These are phyloP conservation scores for Capsicum pubescens DNA, from an alignment of 257 asterid species.

Conservation along the genomic window DNA sequence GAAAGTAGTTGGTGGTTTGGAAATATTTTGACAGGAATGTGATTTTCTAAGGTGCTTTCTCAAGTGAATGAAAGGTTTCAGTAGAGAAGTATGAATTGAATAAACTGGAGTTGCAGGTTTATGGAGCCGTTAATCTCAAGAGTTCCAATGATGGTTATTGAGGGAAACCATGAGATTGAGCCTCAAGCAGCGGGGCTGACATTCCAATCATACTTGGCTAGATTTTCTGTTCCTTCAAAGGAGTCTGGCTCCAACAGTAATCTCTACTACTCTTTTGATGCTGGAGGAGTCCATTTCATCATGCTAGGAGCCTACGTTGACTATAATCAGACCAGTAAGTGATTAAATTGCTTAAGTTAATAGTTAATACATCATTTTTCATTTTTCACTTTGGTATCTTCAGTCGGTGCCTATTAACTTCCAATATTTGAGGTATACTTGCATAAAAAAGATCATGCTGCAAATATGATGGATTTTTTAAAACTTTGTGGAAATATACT, in stretches of 20 bases:
- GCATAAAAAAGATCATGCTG: slow-evolving; percentile 3
- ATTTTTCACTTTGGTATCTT: background rate
- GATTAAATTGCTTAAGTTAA: slow-evolving; percentile 5
- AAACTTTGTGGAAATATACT: too few relatives aligned
- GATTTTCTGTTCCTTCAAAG: slow-evolving; percentile 79
- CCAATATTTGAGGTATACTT: background rate
- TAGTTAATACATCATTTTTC: slow-evolving; percentile 20
- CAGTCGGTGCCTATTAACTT: background rate
- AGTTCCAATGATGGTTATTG: slow-evolving; percentile 86
- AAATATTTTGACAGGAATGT: too few relatives aligned
- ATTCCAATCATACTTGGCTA: slow-evolving; percentile 61
- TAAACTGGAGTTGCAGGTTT: slow-evolving; percentile 53
- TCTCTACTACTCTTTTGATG: slow-evolving; percentile 81
- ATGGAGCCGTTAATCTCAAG: slow-evolving; percentile 81
- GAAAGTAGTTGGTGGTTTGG: too few relatives aligned
- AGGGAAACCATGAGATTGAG: slow-evolving; percentile 96
- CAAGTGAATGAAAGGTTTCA: background rate
- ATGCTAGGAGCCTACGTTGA: slow-evolving; percentile 86
- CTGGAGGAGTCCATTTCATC: slow-evolving; percentile 82
- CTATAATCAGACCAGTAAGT: slow-evolving; percentile 68
- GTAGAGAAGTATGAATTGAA: background rate
- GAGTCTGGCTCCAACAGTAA: slow-evolving; percentile 71
- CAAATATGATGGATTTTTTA: background rate
- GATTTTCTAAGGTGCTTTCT: too few relatives aligned
- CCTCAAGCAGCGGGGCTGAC: slow-evolving; percentile 61